Evolutionary conservation across 306 rosid species (phyloP), one percentile per base, ranked within the genome.

Genomic region (Sophora flavescens): DNA sequence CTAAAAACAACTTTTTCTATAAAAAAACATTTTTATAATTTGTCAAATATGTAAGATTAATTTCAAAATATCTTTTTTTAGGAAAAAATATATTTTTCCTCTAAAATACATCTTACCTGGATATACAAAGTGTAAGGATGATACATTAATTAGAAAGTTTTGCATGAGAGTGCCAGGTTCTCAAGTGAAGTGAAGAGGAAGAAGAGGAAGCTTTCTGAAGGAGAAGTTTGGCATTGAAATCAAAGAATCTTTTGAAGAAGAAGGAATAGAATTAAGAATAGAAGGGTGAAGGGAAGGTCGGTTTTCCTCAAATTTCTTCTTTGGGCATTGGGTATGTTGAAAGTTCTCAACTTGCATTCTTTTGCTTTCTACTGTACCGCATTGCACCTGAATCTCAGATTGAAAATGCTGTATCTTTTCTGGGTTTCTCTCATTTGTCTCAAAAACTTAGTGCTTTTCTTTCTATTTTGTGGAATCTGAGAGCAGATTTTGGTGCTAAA

Each of bases 381-480:
- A 48, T 60, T 60, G 80, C 62, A 41, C 86, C 80, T 82, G 89
- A 85, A 86, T 90, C 91, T 88, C 75, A 75, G 89, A 84, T 81
- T 85, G 32, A 7, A 70, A 68, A 72, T 82, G 85, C 75, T 67
- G 78, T 74, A 50, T 80, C n/a, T 80, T 41, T 79, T 54, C 70
- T 80, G 84, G 82, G 70, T 9, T 47, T 42, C 1, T 33, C 68
- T 53, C 82, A 36, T 82, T 80, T 47, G 1, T 48, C 47, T 53
- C 62, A 16, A 76, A 76, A 56, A 5, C 4, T 53, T 81, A 44
- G 9, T 48, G 15, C 3, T 48, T 65, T 48, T 38, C 62, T 39
- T 15, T 30, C 50, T 81, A 51, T 4, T 72, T 5, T 76, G 51
- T 38, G 47, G 73, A 76, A 72, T 10, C 58, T 39, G 45, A 39